phyloP scores from a whole-genome alignment of 345 rosid genomes.

The Trapa incisa region DNA sequence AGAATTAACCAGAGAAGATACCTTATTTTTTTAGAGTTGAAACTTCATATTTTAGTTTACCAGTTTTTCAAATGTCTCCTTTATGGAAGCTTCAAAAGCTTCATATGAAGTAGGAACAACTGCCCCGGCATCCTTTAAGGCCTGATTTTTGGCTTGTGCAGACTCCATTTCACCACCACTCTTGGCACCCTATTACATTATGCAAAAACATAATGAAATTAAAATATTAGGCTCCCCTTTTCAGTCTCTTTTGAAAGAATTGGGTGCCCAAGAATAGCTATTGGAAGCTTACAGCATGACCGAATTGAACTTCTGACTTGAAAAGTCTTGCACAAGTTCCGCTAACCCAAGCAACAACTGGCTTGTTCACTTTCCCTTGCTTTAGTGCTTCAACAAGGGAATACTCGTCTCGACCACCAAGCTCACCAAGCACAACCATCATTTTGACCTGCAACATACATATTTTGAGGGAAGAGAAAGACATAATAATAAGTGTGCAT shows the following conservation, averaged over 20 bases:
- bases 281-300: constrained; percentile 79
- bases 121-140: constrained; percentile 79
- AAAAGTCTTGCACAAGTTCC: constrained; percentile 96
- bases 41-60: constrained; percentile 18
- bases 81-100: constrained; percentile 61
- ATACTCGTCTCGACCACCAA: constrained; percentile 94
- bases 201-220: background rate
- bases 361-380: constrained; percentile 83
- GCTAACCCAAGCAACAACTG: constrained; percentile 98
- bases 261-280: background rate
- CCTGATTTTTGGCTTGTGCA: constrained; percentile 99
- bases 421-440: constrained; percentile 96
- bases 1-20: background rate
- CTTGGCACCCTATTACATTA: constrained; percentile 68
- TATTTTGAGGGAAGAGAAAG: constrained; percentile 1
- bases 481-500: background rate
- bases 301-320: constrained; percentile 96
- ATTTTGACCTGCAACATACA: constrained; percentile 51
- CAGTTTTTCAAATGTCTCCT: constrained; percentile 83
- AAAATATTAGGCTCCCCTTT: background rate
- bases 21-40: background rate
- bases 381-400: constrained; percentile 94
- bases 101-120: constrained; percentile 91
- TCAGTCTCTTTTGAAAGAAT: background rate
- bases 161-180: constrained; percentile 99